Evolutionary conservation across 192 early-diverging fungal species (phyloP), one percentile per base, ranked within the genome.

Genomic region (Backusella mclennaniae): DNA sequence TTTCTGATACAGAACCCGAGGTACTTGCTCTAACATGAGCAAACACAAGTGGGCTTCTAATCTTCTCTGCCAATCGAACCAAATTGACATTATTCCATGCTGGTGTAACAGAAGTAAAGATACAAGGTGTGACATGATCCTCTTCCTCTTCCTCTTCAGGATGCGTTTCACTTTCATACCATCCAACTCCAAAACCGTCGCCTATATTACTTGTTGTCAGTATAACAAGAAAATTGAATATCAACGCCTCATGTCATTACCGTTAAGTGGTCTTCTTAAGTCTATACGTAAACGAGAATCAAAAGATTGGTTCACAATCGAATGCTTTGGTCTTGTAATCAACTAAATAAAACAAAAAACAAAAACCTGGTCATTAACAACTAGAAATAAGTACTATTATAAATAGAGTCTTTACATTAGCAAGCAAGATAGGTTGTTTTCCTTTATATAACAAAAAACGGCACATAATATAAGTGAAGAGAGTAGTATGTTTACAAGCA

Each of bases 51-150:
- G 85, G 84, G 71, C 89, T 90, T 70, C 90, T 90, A 74, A 94
- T 90, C 73, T 93, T 92, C 52, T 93, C 92, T 12, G 93, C 91
- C 26, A 94, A 82, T 46, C 93, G 86, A 79, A 89, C 85, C 49
- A 94, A 80, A 53, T 94, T 94, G 73, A 85, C 76, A 80, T 94
- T 94, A 83, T 91, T 92, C 93, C 93, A 94, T 6, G 93, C 93
- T 14, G 93, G 93, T 35, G 92, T 90, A 4, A 92, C 92, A 8
- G 92, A 93, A 7, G 93, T 93, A 76, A 94, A 94, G 68, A 94
- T 93, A 82, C 93, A 94, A 15, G 89, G 89, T 42, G 87, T 86
- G 42, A 68, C 82, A 11, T 73, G 80, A 4, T 79, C 49, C 39
- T 86, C 84, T 29, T 80, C 49, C 39, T 86, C 84, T 29, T 80